Conservation (phyloP, 176 grass and related monocot genomes). For the Triticum aestivum region DNA sequence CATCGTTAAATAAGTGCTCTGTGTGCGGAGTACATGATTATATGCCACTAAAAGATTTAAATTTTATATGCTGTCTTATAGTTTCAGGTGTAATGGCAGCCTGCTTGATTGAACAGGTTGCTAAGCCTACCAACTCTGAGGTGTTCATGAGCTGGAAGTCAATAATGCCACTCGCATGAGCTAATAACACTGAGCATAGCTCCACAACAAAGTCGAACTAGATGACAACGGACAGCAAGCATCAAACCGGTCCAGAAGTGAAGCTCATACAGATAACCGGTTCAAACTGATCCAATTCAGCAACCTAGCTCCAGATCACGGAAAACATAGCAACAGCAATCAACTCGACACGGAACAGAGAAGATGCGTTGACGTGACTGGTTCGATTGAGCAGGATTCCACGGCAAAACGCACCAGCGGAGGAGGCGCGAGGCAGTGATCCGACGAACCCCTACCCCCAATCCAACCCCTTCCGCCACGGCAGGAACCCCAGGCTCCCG, state of each 20-base stretch:
- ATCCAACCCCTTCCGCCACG: neutral
- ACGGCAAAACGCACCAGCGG: neutral
- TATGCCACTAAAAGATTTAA: neutral
- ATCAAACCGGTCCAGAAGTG: neutral
- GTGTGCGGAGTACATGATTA: neutral
- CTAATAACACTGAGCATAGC: neutral
- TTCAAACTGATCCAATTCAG: neutral
- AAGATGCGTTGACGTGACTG: neutral
- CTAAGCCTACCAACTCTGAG: slow-evolving; percentile 9
- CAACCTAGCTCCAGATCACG: neutral
- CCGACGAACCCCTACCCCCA: neutral
- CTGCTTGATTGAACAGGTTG: slow-evolving; percentile 7
- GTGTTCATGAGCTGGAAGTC: neutral
- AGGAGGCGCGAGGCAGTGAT: neutral
- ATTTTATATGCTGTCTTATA: neutral
- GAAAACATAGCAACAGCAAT: neutral
- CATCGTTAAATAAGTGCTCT: neutral
- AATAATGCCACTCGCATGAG: slow-evolving; percentile 26
- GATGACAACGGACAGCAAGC: neutral
- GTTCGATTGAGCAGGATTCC: neutral
- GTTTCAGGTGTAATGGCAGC: neutral
- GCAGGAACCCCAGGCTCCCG: neutral
- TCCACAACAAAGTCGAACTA: neutral
- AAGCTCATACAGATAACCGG: neutral
- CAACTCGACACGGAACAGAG: neutral